A percentile compares a stretch with the other conserved stretches of the same genome.
phyloP scores from a whole-genome alignment of 345 rosid species.

The Luvunga scandens region DNA sequence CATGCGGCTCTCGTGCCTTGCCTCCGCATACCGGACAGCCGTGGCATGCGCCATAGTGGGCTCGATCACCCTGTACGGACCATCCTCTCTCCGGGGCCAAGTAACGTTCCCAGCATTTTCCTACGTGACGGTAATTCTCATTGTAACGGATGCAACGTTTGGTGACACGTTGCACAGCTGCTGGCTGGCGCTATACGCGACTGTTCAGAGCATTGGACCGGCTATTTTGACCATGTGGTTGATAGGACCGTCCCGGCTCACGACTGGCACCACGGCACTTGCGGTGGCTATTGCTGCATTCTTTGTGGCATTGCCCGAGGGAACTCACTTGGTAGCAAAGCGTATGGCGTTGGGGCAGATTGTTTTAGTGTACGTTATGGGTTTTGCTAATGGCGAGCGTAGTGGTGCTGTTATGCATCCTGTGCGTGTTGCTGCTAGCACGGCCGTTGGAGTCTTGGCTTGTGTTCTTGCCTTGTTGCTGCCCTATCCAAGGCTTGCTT shows the following conservation, averaged over 20 bases:
- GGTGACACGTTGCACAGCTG: conserved; percentile 68
- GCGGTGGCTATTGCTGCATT: conserved; percentile 58
- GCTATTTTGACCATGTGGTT: conserved; percentile 61
- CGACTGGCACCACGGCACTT: conserved; percentile 42
- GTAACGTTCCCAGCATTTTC: conserved; percentile 74
- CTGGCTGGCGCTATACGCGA: conserved; percentile 79
- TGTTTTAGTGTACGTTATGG: conserved; percentile 57
- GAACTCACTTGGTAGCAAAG: conserved; percentile 61
- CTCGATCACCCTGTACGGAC: conserved; percentile 60
- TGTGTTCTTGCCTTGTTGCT: conserved; percentile 60
- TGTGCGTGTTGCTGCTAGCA: conserved; percentile 70
- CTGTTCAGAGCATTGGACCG: conserved; percentile 62
- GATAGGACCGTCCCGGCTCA: conserved; percentile 62
- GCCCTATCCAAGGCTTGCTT: conserved; percentile 75
- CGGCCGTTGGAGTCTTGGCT: conserved; percentile 69
- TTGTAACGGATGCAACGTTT: conserved; percentile 66
- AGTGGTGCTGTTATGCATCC: conserved; percentile 64
- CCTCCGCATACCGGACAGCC: conserved; percentile 67
- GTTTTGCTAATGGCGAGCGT: conserved; percentile 47
- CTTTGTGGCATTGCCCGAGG: conserved; percentile 54
- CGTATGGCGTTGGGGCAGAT: conserved; percentile 78
- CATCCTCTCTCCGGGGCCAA: conserved; percentile 34
- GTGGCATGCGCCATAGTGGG: conserved; percentile 79
- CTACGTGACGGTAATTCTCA: conserved; percentile 60
- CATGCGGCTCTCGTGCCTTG: conserved; percentile 55